These are phyloP conservation scores for Oenanthe javanica DNA, from an alignment of 140 eudicot species.

Conservation along the genomic window DNA sequence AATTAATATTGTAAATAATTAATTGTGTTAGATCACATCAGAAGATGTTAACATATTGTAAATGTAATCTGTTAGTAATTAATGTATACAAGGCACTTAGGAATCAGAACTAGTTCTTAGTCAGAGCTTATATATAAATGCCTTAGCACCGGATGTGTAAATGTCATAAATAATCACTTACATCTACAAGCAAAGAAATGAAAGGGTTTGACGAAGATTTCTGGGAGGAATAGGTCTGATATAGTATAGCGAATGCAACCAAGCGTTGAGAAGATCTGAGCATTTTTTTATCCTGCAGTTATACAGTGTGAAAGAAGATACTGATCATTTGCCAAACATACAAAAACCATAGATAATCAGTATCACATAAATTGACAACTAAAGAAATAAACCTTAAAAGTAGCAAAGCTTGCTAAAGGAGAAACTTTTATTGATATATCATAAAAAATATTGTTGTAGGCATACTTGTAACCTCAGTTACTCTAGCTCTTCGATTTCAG, in stretches of 20 bases:
- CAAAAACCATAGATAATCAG: neutral
- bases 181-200: slow-evolving; percentile 47
- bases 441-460: too few relatives aligned
- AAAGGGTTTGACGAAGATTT: slow-evolving; percentile 63
- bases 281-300: slow-evolving; percentile 45
- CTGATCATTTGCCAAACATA: neutral
- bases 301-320: slow-evolving; percentile 2
- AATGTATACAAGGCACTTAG: neutral
- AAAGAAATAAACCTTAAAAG: neutral
- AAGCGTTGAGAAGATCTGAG: slow-evolving; percentile 65
- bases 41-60: neutral
- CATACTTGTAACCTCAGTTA: too few relatives aligned
- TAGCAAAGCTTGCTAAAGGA: neutral
- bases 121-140: neutral
- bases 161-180: slow-evolving; percentile 22
- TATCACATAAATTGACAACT: neutral
- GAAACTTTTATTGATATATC: neutral
- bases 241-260: slow-evolving; percentile 64
- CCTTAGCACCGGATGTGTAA: neutral
- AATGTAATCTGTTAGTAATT: neutral
- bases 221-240: slow-evolving; percentile 66
- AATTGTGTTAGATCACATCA: neutral
- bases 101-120: neutral
- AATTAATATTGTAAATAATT: neutral
- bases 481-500: too few relatives aligned